phyloP scores from a whole-genome alignment of 225 moss, liverwort and hornwort species.

The Sphagnum tenellum region DNA sequence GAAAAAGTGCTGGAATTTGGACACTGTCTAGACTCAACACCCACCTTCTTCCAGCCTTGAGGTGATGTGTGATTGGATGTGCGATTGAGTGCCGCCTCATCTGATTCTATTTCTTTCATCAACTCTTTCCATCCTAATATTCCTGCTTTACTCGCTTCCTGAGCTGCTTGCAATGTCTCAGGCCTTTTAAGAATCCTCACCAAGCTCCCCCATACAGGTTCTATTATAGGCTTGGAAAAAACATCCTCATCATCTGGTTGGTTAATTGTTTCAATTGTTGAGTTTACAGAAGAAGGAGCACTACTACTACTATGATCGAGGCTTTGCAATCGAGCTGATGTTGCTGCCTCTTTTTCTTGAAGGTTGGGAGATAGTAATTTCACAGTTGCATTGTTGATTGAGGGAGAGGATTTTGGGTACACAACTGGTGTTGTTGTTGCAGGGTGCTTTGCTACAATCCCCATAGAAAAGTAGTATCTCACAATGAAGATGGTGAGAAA shows the following conservation, averaged over 20 bases:
- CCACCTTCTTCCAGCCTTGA: not conserved
- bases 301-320: conserved; percentile 3
- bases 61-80: not conserved
- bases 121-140: conserved; percentile 28
- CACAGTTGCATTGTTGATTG: not conserved
- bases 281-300: not conserved
- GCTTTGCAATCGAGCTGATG: too few relatives aligned
- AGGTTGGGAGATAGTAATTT: conserved; percentile 1
- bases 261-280: conserved; percentile 5
- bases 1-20: conserved; percentile 24
- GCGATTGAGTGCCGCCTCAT: conserved; percentile 14
- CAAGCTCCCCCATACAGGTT: conserved; percentile 33
- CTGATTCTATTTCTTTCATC: conserved; percentile 10
- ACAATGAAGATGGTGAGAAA: conserved; percentile 26
- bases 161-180: conserved; percentile 18
- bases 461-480: conserved; percentile 30
- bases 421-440: too few relatives aligned
- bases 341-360: too few relatives aligned
- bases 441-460: conserved; percentile 7
- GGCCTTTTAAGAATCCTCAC: conserved; percentile 14
- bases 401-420: conserved; percentile 1
- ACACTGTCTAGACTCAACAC: conserved; percentile 21
- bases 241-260: conserved; percentile 10
- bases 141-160: conserved; percentile 27
- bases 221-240: conserved; percentile 15